Evolutionary conservation across 2,329 filamentous ascomycete species (phyloP).

Genomic region (Aspergillus sp.): DNA sequence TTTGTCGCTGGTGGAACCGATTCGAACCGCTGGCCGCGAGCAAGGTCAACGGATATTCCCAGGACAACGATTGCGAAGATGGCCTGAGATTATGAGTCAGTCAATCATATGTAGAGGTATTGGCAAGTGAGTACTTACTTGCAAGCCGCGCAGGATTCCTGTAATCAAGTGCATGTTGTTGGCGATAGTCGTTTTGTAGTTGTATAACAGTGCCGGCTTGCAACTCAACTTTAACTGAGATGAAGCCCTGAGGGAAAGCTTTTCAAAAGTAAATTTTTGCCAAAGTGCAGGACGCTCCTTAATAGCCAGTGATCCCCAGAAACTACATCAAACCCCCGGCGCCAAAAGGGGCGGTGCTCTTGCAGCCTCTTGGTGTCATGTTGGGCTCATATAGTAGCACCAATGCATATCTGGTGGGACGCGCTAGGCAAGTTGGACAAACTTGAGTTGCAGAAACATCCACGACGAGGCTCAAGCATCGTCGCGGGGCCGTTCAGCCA

Average conservation of each 20-base stretch:
- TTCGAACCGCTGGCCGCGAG: constrained; percentile 17
- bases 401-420: background rate
- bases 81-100: constrained; percentile 7
- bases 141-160: background rate
- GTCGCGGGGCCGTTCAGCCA: background rate
- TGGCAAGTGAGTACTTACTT: background rate
- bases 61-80: constrained; percentile 24
- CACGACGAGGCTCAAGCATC: background rate
- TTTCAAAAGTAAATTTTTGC: background rate
- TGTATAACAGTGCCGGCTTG: background rate
- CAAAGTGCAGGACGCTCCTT: background rate
- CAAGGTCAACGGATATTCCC: constrained; percentile 22
- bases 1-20: constrained; percentile 20
- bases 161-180: constrained; percentile 1
- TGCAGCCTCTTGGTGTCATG: no score
- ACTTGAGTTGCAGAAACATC: background rate
- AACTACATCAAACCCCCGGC: background rate
- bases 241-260: background rate
- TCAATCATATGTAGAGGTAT: background rate
- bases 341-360: background rate
- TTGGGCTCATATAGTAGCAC: background rate
- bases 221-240: background rate
- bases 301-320: background rate
- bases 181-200: background rate
- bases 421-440: background rate